Evolutionary conservation across 2,329 filamentous ascomycete genomes (phyloP).

Genomic region (Magnaporthales sp.): DNA sequence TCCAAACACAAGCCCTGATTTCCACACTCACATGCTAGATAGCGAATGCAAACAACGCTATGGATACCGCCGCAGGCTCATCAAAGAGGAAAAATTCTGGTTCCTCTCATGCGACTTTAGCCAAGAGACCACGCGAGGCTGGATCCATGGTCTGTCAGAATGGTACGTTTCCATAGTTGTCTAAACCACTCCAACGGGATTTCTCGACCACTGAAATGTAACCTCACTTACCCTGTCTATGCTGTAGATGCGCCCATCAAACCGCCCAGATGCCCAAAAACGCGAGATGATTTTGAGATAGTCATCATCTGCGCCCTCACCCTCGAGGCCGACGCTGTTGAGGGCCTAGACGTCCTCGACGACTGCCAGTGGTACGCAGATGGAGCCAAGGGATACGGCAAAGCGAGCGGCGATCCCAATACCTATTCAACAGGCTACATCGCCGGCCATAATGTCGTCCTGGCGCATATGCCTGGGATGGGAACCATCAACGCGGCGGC

Average conservation of each 20-base stretch:
- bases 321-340: background rate
- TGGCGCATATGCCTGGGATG: slow-evolving; percentile 7
- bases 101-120: background rate
- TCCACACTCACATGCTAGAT: background rate
- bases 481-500: slow-evolving; percentile 12
- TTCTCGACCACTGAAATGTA: background rate
- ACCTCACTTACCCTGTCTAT: background rate
- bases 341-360: slow-evolving; percentile 12
- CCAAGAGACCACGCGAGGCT: background rate
- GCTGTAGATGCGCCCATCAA: background rate
- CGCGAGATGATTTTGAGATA: slow-evolving; percentile 19
- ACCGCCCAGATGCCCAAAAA: background rate
- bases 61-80: background rate
- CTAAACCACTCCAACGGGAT: background rate
- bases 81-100: background rate
- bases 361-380: slow-evolving; percentile 18
- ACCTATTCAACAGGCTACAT: slow-evolving; percentile 15
- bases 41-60: background rate
- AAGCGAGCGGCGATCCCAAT: slow-evolving; percentile 18
- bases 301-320: slow-evolving; percentile 26
- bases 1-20: background rate
- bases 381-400: slow-evolving; percentile 12
- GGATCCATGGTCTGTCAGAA: background rate
- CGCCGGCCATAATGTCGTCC: slow-evolving; percentile 4
- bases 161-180: background rate